Percentiles rank a stretch among this genome's conserved stretches.
phyloP scores from a whole-genome alignment of 768 basidiomycete genomes.

The Coprinopsis sp. region DNA sequence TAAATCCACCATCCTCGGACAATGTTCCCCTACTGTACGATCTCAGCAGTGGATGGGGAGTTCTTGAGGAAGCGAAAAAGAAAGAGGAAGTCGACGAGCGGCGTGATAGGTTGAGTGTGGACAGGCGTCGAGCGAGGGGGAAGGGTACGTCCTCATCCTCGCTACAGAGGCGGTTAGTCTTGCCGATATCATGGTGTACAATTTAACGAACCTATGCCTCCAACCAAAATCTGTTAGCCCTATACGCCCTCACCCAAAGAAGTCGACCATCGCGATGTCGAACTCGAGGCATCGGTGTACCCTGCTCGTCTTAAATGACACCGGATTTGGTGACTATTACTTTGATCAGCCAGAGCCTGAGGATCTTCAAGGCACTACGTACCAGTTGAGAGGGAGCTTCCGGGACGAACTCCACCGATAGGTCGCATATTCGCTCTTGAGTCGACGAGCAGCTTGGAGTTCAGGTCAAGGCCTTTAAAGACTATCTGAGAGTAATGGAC shows the following conservation, averaged over 20 bases:
- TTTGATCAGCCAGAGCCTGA: not conserved
- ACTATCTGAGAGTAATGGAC: too few species aligned
- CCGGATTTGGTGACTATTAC: conserved; percentile 39
- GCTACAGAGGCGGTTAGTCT: too few species aligned
- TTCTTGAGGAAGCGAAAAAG: conserved; percentile 15
- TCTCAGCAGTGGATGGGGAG: conserved; percentile 29
- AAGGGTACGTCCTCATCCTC: conserved; percentile 75
- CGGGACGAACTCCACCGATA: conserved; percentile 23
- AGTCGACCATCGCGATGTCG: conserved; percentile 59
- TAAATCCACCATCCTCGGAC: too few species aligned
- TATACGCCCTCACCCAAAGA: conserved; percentile 57
- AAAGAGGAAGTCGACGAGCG: conserved; percentile 44
- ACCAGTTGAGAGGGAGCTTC: conserved; percentile 33
- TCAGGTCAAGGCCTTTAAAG: too few species aligned
- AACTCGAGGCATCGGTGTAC: conserved; percentile 51
- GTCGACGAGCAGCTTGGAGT: conserved; percentile 51
- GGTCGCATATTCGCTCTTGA: conserved; percentile 18
- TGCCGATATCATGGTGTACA: too few species aligned
- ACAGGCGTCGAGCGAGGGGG: conserved; percentile 61
- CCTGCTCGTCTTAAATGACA: conserved; percentile 48
- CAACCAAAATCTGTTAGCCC: conserved; percentile 69
- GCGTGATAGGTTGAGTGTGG: conserved; percentile 47
- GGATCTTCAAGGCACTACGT: conserved; percentile 14
- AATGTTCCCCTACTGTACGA: conserved; percentile 29
- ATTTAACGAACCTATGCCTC: conserved; percentile 80